These are phyloP conservation scores for Buddleja alternifolia DNA, from an alignment of 257 asterid species.

Conservation along the genomic window DNA sequence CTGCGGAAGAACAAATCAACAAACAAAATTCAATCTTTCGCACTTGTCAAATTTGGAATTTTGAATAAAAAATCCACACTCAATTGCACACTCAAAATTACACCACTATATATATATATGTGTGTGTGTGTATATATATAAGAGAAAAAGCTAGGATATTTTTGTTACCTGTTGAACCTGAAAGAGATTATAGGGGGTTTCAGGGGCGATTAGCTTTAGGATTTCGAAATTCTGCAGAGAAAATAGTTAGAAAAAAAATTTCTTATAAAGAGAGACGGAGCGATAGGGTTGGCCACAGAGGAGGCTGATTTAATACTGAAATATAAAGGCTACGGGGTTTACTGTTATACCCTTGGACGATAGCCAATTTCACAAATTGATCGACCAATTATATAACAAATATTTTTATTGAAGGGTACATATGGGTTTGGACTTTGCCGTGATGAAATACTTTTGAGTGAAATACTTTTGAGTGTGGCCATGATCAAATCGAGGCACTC, in stretches of 20 bases:
- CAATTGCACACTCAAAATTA: background rate
- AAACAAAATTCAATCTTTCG: conserved; percentile 16
- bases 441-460: too few relatives aligned
- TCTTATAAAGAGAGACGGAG: background rate
- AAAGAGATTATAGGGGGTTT: background rate
- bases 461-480: too few relatives aligned
- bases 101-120: too few relatives aligned
- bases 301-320: conserved; percentile 19
- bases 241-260: conserved; percentile 23
- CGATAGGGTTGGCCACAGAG: conserved; percentile 27
- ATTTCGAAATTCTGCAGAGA: conserved; percentile 40
- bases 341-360: conserved; percentile 32
- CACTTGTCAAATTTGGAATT: background rate
- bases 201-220: background rate
- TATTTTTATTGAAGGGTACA: too few relatives aligned
- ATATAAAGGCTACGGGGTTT: background rate
- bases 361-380: too few relatives aligned
- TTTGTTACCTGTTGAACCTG: conserved; percentile 36
- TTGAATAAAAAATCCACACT: background rate
- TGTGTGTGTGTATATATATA: too few relatives aligned
- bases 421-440: too few relatives aligned
- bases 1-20: conserved; percentile 32
- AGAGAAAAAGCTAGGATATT: background rate
- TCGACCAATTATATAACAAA: too few relatives aligned
- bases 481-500: too few relatives aligned